phyloP scores from a whole-genome alignment of 805 yeast genomes.

The Ogataea nonfermentans region DNA sequence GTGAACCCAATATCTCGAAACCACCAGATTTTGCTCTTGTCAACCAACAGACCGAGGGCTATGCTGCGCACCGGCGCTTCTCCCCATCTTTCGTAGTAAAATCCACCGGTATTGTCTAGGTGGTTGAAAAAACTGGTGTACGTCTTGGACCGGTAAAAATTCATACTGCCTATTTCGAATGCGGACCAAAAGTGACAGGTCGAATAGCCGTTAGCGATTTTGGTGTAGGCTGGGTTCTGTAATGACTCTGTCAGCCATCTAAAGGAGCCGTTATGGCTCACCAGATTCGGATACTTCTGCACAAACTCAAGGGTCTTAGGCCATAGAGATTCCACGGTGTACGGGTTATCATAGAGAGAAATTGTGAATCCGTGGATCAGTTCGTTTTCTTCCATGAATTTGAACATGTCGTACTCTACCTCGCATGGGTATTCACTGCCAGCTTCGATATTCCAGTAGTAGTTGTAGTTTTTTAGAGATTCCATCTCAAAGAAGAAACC shows the following conservation, averaged over 20 bases:
- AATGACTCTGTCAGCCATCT: conserved; percentile 68
- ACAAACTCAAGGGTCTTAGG: conserved; percentile 63
- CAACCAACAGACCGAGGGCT: conserved; percentile 48
- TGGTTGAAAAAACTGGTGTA: conserved; percentile 63
- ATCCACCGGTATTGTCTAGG: conserved; percentile 71
- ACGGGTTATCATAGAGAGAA: conserved; percentile 60
- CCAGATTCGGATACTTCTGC: conserved; percentile 51
- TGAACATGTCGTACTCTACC: conserved; percentile 76
- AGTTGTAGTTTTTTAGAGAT: conserved; percentile 63
- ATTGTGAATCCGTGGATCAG: conserved; percentile 75
- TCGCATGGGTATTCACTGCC: conserved; percentile 72
- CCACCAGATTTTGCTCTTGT: conserved; percentile 46
- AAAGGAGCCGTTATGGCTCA: conserved; percentile 61
- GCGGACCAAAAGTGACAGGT: conserved; percentile 87
- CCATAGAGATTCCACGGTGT: conserved; percentile 78
- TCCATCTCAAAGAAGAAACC: conserved; percentile 80
- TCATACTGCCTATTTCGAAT: conserved; percentile 75
- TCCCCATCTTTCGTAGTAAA: conserved; percentile 71
- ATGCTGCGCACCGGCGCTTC: conserved; percentile 54
- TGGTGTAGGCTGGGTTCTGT: conserved; percentile 54
- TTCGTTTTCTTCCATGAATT: conserved; percentile 71
- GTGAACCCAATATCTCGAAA: conserved; percentile 50
- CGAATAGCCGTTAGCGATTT: conserved; percentile 55
- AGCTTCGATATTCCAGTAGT: conserved; percentile 95
- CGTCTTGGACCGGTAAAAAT: conserved; percentile 68